These are phyloP conservation scores for Mucor piriformis DNA, from an alignment of 371 early-diverging fungal species.

Conservation along the genomic window DNA sequence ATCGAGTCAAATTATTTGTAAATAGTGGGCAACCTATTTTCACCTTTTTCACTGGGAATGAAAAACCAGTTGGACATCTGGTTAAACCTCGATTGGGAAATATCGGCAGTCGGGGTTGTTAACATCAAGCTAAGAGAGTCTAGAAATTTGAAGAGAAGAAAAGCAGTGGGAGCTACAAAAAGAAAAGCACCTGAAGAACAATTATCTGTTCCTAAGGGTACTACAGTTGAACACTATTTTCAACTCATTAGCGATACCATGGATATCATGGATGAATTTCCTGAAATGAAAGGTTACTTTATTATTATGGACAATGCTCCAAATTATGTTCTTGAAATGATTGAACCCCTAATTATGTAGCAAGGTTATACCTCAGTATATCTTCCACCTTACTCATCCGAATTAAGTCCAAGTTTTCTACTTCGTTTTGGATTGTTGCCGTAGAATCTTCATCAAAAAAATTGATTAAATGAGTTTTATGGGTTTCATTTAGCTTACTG, in stretches of 20 bases:
- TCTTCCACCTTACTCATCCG: conserved; percentile 11
- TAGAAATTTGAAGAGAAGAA: conserved; percentile 21
- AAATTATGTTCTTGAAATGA: conserved; percentile 18
- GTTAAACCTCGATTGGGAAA: conserved; percentile 3
- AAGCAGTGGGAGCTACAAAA: conserved; percentile 16
- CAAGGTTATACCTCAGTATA: not conserved
- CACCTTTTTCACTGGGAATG: conserved; percentile 14
- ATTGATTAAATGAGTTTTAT: conserved; percentile 22
- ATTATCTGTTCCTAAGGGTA: conserved; percentile 21
- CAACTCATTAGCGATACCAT: conserved; percentile 18
- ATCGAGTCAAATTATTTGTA: conserved; percentile 24
- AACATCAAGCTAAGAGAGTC: conserved; percentile 24
- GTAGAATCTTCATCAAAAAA: conserved; percentile 24
- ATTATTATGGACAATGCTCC: conserved; percentile 18
- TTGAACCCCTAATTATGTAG: conserved; percentile 10
- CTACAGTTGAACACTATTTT: conserved; percentile 20
- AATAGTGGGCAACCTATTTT: conserved; percentile 22
- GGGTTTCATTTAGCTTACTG: conserved; percentile 21
- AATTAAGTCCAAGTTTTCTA: conserved; percentile 18
- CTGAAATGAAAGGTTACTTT: not conserved
- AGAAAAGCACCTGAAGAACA: conserved; percentile 19
- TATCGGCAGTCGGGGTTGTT: conserved; percentile 12
- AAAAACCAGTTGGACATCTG: too few species aligned
- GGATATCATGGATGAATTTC: conserved; percentile 3
- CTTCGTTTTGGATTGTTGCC: conserved; percentile 22